phyloP scores from a whole-genome alignment of 768 basidiomycete genomes.

The Cytidiella melzeri region DNA sequence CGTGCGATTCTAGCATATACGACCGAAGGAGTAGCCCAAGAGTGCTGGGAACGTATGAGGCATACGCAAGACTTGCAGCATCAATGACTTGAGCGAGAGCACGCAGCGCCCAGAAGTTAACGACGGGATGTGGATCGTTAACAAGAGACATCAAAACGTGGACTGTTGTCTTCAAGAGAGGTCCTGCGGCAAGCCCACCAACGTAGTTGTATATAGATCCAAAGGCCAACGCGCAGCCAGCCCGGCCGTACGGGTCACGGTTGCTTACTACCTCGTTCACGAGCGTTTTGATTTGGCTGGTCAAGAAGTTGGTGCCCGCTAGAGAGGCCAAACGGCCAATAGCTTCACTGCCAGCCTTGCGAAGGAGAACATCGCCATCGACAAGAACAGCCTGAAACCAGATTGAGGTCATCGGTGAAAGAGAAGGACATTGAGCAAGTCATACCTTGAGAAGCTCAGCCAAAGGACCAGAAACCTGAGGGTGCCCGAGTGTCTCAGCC shows the following conservation, averaged over 20 bases:
- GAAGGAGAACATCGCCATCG: conserved; percentile 72
- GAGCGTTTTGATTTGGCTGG: conserved; percentile 79
- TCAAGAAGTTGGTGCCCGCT: conserved; percentile 78
- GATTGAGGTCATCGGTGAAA: background rate
- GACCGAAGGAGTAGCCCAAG: conserved; percentile 88
- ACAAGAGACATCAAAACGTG: conserved; percentile 92
- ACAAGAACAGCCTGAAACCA: conserved; percentile 62
- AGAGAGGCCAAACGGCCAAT: conserved; percentile 83
- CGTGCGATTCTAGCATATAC: conserved; percentile 86
- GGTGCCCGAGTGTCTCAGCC: conserved; percentile 59
- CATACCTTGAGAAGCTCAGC: conserved; percentile 73
- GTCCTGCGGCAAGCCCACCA: conserved; percentile 91
- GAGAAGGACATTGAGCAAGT: background rate
- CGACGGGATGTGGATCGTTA: conserved; percentile 94
- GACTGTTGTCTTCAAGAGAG: conserved; percentile 90
- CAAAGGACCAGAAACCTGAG: conserved; percentile 54
- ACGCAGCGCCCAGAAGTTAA: conserved; percentile 89
- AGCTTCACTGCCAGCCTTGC: conserved; percentile 78
- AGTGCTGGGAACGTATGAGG: conserved; percentile 82
- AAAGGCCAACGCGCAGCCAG: conserved; percentile 90
- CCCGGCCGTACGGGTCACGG: conserved; percentile 85
- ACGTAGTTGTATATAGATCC: conserved; percentile 89
- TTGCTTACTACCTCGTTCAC: conserved; percentile 94
- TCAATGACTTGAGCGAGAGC: conserved; percentile 85
- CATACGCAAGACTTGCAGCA: conserved; percentile 87